Conservation (phyloP, 345 rosid species). For the Clausena lansium region DNA sequence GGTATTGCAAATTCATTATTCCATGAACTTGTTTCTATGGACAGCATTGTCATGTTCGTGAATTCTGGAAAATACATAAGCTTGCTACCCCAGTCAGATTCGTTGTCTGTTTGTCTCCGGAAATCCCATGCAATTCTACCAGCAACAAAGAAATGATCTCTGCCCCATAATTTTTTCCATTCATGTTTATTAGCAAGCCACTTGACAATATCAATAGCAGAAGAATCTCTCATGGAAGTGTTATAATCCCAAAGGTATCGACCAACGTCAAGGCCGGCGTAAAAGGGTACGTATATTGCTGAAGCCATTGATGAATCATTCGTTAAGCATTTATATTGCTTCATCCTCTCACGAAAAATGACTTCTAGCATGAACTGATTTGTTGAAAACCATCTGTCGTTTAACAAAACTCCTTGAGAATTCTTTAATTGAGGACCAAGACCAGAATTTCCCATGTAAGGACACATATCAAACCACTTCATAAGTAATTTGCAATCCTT, state of each 20-base stretch:
- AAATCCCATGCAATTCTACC: constrained; percentile 65
- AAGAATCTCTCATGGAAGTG: constrained; percentile 38
- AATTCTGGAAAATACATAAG: constrained; percentile 49
- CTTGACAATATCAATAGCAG: constrained; percentile 24
- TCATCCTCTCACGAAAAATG: constrained; percentile 50
- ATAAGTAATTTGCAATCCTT: constrained; percentile 34
- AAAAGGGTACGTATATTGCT: constrained; percentile 50
- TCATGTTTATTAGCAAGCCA: constrained; percentile 42
- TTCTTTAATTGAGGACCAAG: constrained; percentile 41
- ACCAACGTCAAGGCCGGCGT: constrained; percentile 52
- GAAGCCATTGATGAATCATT: constrained; percentile 49
- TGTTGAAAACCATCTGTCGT: constrained; percentile 37
- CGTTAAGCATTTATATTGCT: constrained; percentile 53
- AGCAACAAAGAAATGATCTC: constrained; percentile 56
- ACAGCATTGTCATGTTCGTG: constrained; percentile 47
- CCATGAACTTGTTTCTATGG: constrained; percentile 45
- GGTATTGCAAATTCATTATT: constrained; percentile 59
- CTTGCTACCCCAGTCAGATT: constrained; percentile 49
- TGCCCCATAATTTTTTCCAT: constrained; percentile 53
- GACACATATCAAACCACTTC: constrained; percentile 54
- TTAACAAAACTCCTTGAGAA: constrained; percentile 11
- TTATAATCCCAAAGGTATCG: constrained; percentile 47
- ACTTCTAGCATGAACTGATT: constrained; percentile 59
- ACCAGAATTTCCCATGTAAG: constrained; percentile 34
- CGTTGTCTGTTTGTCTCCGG: constrained; percentile 16